phyloP scores from a whole-genome alignment of 208 protist genomes.

The Trypanosoma congolense region DNA sequence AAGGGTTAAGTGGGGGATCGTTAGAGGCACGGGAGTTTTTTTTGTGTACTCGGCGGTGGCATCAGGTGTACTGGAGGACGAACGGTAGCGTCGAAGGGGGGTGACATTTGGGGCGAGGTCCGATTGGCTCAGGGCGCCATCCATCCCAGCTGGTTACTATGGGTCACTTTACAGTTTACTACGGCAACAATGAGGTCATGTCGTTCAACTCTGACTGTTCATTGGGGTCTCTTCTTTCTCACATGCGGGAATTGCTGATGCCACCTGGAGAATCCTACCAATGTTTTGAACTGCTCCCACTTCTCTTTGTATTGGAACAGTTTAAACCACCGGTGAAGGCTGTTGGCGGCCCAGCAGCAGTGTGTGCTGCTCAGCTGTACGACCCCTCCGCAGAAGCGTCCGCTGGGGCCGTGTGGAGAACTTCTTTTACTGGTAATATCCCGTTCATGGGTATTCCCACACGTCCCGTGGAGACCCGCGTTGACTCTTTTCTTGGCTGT shows the following conservation, averaged over 20 bases:
- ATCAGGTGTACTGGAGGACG: no score
- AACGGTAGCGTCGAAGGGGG: not conserved
- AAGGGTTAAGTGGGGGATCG: no score
- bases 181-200: slow-evolving; percentile 37
- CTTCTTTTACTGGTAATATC: slow-evolving; percentile 17
- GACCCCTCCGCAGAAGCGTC: not conserved
- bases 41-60: no score
- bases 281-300: slow-evolving; percentile 41
- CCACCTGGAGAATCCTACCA: slow-evolving; percentile 23
- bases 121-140: no score
- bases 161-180: slow-evolving; percentile 39
- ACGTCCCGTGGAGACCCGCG: slow-evolving; percentile 20
- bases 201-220: slow-evolving; percentile 61
- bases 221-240: slow-evolving; percentile 31
- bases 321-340: slow-evolving; percentile 14
- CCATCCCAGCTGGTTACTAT: slow-evolving; percentile 13
- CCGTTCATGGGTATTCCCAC: slow-evolving; percentile 27
- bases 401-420: not conserved
- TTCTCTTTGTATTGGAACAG: slow-evolving; percentile 42
- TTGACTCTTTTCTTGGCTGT: slow-evolving; percentile 11
- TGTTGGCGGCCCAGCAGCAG: not conserved
- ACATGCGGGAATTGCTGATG: slow-evolving; percentile 26
- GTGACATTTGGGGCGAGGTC: not conserved
- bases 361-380: not conserved
- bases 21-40: no score